A percentile compares a stretch with the other conserved stretches of the same genome.
Conservation (phyloP, 179 eudicot genomes). For the Drosera spatulata region DNA sequence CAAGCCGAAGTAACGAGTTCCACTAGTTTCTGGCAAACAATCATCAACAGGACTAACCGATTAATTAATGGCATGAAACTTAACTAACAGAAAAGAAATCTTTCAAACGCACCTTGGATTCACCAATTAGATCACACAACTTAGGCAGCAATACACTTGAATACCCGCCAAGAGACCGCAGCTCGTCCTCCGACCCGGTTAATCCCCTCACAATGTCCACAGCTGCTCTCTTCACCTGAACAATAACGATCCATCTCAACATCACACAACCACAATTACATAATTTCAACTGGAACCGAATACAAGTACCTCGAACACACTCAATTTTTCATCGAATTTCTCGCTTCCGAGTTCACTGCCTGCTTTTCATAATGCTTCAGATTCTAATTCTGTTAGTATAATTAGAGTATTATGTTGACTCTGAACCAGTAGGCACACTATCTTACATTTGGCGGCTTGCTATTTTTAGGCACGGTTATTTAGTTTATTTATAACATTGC, state of each 20-base stretch:
- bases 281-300: constrained; percentile 9
- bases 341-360: constrained; percentile 16
- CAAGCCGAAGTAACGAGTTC: no score
- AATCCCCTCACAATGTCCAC: constrained; percentile 82
- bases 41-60: no score
- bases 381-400: no score
- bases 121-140: constrained; percentile 46
- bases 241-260: not conserved
- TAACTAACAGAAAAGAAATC: constrained; percentile 8
- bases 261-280: not conserved
- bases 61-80: constrained; percentile 15
- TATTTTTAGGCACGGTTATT: no score
- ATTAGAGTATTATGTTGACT: no score
- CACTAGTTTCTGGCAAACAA: no score
- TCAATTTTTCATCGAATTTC: constrained; percentile 91
- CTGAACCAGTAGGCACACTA: no score
- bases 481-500: no score
- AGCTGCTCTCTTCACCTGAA: constrained; percentile 80
- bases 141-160: constrained; percentile 43
- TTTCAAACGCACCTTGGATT: constrained; percentile 48
- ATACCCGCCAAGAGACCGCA: constrained; percentile 53
- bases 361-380: no score
- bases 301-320: constrained; percentile 64
- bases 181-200: constrained; percentile 87
- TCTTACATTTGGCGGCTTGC: no score